Evolutionary conservation across 106 monocot genomes (phyloP).

Genomic region (Dendrobium huoshanense): DNA sequence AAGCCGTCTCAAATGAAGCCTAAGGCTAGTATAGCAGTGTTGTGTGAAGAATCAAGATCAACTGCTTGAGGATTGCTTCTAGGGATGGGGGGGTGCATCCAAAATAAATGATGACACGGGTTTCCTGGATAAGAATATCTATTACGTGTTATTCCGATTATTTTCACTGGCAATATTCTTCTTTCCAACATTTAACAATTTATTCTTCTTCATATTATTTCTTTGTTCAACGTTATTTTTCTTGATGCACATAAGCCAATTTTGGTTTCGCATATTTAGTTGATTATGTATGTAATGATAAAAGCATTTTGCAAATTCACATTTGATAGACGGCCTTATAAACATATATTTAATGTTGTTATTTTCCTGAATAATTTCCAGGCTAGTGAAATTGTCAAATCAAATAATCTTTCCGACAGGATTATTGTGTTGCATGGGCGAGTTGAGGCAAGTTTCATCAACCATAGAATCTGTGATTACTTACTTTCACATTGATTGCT

Average conservation of each 20-base stretch:
- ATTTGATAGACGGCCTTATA: neutral
- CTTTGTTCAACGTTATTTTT: neutral
- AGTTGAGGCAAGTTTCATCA: constrained; percentile 59
- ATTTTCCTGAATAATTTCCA: constrained; percentile 14
- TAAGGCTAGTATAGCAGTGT: neutral
- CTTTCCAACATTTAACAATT: neutral
- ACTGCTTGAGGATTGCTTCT: neutral
- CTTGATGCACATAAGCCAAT: neutral
- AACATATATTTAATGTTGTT: neutral
- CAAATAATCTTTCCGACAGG: constrained; percentile 83
- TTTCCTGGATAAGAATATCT: neutral
- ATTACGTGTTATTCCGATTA: neutral
- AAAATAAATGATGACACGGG: neutral
- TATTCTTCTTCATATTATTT: neutral
- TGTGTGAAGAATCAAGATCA: neutral
- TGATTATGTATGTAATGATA: neutral
- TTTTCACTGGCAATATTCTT: neutral
- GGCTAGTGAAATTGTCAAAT: constrained; percentile 91
- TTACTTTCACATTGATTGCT: constrained; percentile 1
- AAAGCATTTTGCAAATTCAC: neutral
- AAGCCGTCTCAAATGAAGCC: no score
- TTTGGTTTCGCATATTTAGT: neutral
- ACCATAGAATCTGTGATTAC: neutral
- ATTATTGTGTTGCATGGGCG: constrained; percentile 88
- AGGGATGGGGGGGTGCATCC: neutral